phyloP scores from a whole-genome alignment of 1,284 basidiomycete species.

The Testicularia cyperi region DNA sequence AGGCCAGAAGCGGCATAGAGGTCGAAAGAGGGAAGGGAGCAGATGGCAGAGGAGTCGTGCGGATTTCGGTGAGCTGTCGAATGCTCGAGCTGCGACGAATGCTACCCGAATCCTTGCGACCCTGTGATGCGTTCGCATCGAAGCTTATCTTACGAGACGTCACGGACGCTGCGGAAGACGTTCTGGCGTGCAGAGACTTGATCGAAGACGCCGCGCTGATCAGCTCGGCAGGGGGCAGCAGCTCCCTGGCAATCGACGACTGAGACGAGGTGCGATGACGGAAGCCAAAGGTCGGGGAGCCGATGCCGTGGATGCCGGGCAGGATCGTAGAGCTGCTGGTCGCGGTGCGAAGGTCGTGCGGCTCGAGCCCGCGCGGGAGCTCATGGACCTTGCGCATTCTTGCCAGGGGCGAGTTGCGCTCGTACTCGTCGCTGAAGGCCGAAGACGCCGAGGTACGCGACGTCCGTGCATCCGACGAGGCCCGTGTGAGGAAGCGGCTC shows the following conservation, averaged over 20 bases:
- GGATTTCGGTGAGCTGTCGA: background rate
- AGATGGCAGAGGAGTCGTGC: slow-evolving; percentile 4
- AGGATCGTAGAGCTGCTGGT: too few relatives aligned
- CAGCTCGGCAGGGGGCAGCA: slow-evolving; percentile 15
- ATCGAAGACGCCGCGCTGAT: background rate
- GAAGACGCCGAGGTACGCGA: slow-evolving; percentile 7
- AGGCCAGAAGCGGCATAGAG: slow-evolving; percentile 2
- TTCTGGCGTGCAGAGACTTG: background rate
- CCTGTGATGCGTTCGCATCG: background rate
- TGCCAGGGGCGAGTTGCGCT: background rate
- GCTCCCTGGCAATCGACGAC: slow-evolving; percentile 3
- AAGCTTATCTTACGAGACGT: background rate
- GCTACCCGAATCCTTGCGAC: background rate
- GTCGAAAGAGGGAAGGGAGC: slow-evolving; percentile 12
- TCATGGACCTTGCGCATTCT: background rate
- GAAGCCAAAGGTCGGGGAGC: slow-evolving; percentile 16
- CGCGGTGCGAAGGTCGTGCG: too few relatives aligned
- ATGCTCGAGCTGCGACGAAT: background rate
- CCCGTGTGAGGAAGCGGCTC: slow-evolving; percentile 2
- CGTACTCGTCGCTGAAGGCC: background rate
- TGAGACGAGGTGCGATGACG: slow-evolving; percentile 5
- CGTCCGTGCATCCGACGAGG: slow-evolving; percentile 1
- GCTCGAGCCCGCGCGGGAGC: background rate
- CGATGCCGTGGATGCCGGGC: slow-evolving; percentile 4
- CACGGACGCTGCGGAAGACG: slow-evolving; percentile 6